Evolutionary conservation across 192 early-diverging fungal species (phyloP).

Genomic region (Geranomyces variabilis): DNA sequence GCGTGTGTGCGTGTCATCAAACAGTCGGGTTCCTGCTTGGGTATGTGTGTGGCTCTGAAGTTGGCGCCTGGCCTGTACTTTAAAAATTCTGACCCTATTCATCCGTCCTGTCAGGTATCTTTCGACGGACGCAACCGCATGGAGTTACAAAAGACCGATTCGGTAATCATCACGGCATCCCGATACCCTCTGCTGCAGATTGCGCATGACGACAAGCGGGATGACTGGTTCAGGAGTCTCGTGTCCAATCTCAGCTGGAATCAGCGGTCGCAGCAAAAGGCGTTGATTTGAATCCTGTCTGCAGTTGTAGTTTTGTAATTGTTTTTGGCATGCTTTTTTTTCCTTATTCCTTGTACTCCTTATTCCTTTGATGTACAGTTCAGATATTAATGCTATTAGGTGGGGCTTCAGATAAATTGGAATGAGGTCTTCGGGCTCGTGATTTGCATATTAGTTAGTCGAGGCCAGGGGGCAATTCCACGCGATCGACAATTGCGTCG

Average conservation of each 20-base stretch:
- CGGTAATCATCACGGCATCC: constrained; percentile 83
- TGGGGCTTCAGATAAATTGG: too few relatives aligned
- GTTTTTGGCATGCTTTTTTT: too few relatives aligned
- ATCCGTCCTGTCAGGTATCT: constrained; percentile 30
- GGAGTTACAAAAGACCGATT: constrained; percentile 84
- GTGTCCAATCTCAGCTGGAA: constrained; percentile 92
- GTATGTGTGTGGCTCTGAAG: constrained; percentile 59
- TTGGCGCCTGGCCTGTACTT: not conserved
- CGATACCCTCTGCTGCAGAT: constrained; percentile 88
- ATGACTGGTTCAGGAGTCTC: constrained; percentile 92
- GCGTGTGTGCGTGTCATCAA: constrained; percentile 72
- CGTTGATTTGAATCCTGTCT: constrained; percentile 8
- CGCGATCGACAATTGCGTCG: constrained; percentile 39
- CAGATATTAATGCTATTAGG: too few relatives aligned
- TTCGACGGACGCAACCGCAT: constrained; percentile 94
- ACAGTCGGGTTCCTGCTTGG: constrained; percentile 89
- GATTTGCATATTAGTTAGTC: too few relatives aligned
- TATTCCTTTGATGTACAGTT: too few relatives aligned
- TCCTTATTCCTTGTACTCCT: too few relatives aligned
- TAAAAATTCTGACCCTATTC: not conserved
- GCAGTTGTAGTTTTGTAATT: too few relatives aligned
- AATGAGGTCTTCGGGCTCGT: too few relatives aligned
- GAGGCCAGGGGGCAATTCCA: constrained; percentile 21
- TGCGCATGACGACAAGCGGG: constrained; percentile 66
- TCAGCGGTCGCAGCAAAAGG: constrained; percentile 85